Percentiles rank a stretch among this genome's conserved stretches.
These are phyloP conservation scores for Eutrema yunnanense DNA, from an alignment of 345 rosid genomes.

Conservation along the genomic window DNA sequence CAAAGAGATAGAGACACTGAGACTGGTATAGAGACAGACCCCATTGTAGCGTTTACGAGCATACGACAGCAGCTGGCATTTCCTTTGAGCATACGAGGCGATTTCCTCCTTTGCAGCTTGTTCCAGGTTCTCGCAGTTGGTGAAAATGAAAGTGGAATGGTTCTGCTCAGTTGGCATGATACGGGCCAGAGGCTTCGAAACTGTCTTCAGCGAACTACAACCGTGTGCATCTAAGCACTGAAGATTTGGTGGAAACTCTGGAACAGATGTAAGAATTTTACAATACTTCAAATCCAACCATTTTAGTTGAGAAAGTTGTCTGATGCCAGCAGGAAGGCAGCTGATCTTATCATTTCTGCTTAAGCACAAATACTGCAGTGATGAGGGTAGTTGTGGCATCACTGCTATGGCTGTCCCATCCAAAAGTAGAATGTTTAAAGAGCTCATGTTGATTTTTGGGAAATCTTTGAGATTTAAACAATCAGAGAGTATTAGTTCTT, in stretches of 20 bases:
- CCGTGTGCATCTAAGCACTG: slow-evolving; percentile 12
- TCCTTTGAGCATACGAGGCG: not conserved
- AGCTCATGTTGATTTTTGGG: not conserved
- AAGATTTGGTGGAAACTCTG: slow-evolving; percentile 21
- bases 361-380: not conserved
- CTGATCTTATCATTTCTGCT: slow-evolving; percentile 1
- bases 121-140: slow-evolving; percentile 1
- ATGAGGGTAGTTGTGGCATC: not conserved
- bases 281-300: slow-evolving; percentile 24
- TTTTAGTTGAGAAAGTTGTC: not conserved
- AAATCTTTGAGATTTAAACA: not conserved
- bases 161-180: not conserved
- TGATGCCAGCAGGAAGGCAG: not conserved
- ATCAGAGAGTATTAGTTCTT: slow-evolving; percentile 17
- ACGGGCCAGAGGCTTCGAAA: slow-evolving; percentile 4
- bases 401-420: slow-evolving; percentile 7
- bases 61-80: not conserved
- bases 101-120: slow-evolving; percentile 5
- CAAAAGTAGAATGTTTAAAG: not conserved
- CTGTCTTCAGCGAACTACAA: not conserved
- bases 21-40: not conserved
- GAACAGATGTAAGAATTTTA: not conserved
- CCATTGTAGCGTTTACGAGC: not conserved
- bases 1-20: not conserved
- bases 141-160: not conserved